These are phyloP conservation scores for Saccharomyces hybrid DNA, from an alignment of 1,139 yeast species.

Conservation along the genomic window DNA sequence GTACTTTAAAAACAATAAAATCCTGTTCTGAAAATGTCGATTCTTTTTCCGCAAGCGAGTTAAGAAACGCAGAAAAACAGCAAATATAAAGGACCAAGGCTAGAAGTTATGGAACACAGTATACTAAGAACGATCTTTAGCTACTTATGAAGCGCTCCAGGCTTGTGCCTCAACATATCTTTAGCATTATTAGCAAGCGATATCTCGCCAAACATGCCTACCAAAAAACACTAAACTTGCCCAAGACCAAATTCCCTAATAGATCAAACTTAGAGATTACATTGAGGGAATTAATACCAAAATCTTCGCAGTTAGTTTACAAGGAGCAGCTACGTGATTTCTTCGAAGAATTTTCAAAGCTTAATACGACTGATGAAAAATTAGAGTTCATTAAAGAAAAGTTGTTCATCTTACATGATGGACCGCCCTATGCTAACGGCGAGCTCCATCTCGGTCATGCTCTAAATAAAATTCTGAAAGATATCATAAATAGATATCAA, in stretches of 20 bases:
- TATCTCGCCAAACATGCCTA: constrained; percentile 31
- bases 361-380: constrained; percentile 11
- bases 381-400: constrained; percentile 25
- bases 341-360: constrained; percentile 8
- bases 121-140: background rate
- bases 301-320: constrained; percentile 34
- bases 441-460: constrained; percentile 92
- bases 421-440: constrained; percentile 98
- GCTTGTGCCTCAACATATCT: background rate
- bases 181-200: constrained; percentile 2
- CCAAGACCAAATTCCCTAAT: constrained; percentile 45
- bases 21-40: background rate
- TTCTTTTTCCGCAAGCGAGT: background rate
- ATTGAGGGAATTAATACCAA: constrained; percentile 32
- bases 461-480: constrained; percentile 79
- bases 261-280: constrained; percentile 38
- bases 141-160: background rate
- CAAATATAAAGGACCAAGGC: background rate
- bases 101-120: background rate
- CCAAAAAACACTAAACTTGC: constrained; percentile 45
- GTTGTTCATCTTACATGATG: constrained; percentile 79
- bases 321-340: constrained; percentile 28
- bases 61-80: background rate
- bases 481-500: constrained; percentile 69
- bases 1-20: background rate